Base-by-base conservation (phyloP, 192 early-diverging fungal species). In the Umbelopsis sp. region DNA sequence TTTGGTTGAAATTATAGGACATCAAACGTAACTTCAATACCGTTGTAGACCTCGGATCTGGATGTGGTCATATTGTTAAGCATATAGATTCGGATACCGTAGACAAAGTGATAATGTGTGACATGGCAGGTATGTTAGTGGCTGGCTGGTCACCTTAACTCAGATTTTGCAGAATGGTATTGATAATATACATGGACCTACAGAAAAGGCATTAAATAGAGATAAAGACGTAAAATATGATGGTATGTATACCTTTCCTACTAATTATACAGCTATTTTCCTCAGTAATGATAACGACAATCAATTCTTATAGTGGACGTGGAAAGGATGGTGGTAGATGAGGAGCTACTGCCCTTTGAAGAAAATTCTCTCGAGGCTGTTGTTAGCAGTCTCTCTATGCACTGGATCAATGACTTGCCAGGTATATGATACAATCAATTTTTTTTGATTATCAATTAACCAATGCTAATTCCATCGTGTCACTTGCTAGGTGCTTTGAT, bases 381-480 rank as follows among this genome's bases (percentile, higher is more conserved):
- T 20, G 79, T 98, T 44, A 94, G 92, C 77, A 92, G 86, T 59
- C 69, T 97, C 68, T 86, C 90, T 2, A 82, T 97, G 84, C 95
- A 98, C 77, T 98, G 97, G 97, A 91, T 98, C 45, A 98, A 98
- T 70, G 97, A 98, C 81, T 85, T 98, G 32, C 95, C 94, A 24
- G 92, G 89, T 77, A 67, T 14, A 45, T 45, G 29, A 25, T 16
- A 26, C 14, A n/a, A 43, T 59, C 14, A 26, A 43, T 26, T 4
- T 25, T 22, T 72, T 36, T 21, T 36, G 4, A 22, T 26, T 3
- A 45, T 59, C n/a, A n/a, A 9, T 34, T 29, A 2, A 56, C 21
- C 14, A 41, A 32, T 53, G 47, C 7, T 25, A 14, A 66, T 69
- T 24, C 34, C 12, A 2, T 43, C 21, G 9, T 20, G 16, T 14